phyloP scores from a whole-genome alignment of 106 monocot genomes.

The Dioscorea zingiberensis region DNA sequence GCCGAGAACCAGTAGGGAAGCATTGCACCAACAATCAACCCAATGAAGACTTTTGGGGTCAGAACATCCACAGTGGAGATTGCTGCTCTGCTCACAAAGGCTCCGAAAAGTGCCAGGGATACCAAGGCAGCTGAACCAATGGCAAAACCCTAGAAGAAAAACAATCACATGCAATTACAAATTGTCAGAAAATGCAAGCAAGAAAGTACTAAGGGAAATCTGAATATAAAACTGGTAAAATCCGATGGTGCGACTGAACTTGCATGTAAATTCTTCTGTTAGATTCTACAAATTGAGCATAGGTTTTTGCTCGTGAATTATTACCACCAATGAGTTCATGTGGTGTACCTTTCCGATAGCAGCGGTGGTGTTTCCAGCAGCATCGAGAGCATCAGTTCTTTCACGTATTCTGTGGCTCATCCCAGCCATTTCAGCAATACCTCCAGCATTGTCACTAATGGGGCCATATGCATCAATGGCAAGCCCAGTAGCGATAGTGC shows the following conservation, averaged over 20 bases:
- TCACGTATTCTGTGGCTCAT: constrained; percentile 41
- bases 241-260: too few species aligned
- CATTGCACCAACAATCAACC: constrained; percentile 38
- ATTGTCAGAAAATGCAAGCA: background rate
- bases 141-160: constrained; percentile 26
- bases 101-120: constrained; percentile 36
- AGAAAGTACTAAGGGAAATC: background rate
- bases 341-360: constrained; percentile 43
- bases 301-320: too few species aligned
- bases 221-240: background rate
- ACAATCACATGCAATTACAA: background rate
- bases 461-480: constrained; percentile 45
- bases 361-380: constrained; percentile 43
- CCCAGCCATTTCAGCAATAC: constrained; percentile 45
- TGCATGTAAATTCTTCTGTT: too few species aligned
- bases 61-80: constrained; percentile 33
- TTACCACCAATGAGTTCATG: too few species aligned
- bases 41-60: constrained; percentile 38
- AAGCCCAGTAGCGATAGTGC: constrained; percentile 38
- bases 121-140: constrained; percentile 43
- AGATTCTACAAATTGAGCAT: too few species aligned
- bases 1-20: constrained; percentile 81
- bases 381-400: constrained; percentile 38
- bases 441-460: constrained; percentile 42
- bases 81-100: constrained; percentile 34